Percentiles rank a stretch among this genome's conserved stretches.
Conservation (phyloP, 306 rosid genomes). For the Lupinus albus region DNA sequence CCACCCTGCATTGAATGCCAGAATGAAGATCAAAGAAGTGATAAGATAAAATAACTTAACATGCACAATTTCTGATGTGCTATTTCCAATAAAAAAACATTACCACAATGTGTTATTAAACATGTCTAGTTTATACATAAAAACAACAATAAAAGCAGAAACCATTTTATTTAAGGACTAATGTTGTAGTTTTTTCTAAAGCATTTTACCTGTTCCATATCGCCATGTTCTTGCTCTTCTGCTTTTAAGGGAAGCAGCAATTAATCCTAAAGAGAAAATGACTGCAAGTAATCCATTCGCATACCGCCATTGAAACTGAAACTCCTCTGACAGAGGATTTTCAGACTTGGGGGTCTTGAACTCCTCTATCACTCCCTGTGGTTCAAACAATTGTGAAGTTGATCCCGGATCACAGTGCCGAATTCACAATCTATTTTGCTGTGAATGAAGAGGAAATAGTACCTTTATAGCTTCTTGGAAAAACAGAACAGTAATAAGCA, state of each 20-base stretch:
- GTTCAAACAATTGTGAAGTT: slow-evolving; percentile 39
- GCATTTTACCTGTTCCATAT: slow-evolving; percentile 75
- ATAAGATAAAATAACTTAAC: slow-evolving; percentile 29
- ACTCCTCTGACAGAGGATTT: slow-evolving; percentile 47
- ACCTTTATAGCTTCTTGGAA: slow-evolving; percentile 92
- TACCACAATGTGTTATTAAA: no score
- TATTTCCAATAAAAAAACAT: no score
- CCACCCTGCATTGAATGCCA: slow-evolving; percentile 56
- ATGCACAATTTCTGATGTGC: no score
- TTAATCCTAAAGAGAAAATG: slow-evolving; percentile 70
- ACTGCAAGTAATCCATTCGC: slow-evolving; percentile 76
- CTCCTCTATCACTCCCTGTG: slow-evolving; percentile 78
- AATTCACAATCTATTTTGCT: slow-evolving; percentile 28
- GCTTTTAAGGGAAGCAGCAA: slow-evolving; percentile 65
- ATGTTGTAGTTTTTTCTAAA: slow-evolving; percentile 9
- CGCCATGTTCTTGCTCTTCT: slow-evolving; percentile 85
- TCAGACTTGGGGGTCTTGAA: slow-evolving; percentile 53
- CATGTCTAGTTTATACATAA: no score
- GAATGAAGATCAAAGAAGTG: slow-evolving; percentile 28
- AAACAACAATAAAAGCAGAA: background rate
- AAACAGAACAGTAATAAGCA: slow-evolving; percentile 83
- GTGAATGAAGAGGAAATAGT: slow-evolving; percentile 30
- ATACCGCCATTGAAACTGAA: slow-evolving; percentile 66
- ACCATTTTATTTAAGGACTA: background rate
- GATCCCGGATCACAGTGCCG: background rate